A percentile compares a stretch with the other conserved stretches of the same genome.
These are phyloP conservation scores for Trifolium dubium DNA, from an alignment of 306 rosid genomes.

Conservation along the genomic window DNA sequence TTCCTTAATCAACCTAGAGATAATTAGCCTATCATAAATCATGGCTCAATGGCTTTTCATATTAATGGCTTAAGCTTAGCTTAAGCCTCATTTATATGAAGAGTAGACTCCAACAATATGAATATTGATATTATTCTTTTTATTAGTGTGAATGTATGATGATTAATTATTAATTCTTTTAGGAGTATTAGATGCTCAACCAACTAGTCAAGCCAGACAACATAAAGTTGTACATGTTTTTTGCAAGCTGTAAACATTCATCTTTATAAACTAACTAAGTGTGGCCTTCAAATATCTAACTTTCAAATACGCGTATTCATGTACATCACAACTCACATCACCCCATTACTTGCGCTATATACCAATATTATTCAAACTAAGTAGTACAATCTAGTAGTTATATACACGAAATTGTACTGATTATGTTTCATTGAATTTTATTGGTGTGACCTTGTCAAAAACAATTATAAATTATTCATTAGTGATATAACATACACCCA, in stretches of 20 bases:
- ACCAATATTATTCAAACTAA: conserved; percentile 18
- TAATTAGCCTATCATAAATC: not conserved
- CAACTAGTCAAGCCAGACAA: conserved; percentile 37
- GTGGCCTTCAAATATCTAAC: conserved; percentile 28
- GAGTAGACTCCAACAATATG: conserved; percentile 21
- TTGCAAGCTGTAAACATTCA: conserved; percentile 47
- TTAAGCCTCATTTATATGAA: not conserved
- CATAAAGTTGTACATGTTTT: conserved; percentile 25
- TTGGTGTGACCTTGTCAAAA: conserved; percentile 36
- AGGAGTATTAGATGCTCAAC: conserved; percentile 41
- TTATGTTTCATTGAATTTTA: not conserved
- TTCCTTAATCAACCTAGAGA: not conserved
- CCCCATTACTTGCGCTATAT: conserved; percentile 37
- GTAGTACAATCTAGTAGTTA: not conserved
- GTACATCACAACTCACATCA: conserved; percentile 21
- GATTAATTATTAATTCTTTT: not conserved
- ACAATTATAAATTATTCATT: conserved; percentile 26
- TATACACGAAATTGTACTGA: not conserved
- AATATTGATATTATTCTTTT: conserved; percentile 7
- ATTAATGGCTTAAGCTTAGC: not conserved
- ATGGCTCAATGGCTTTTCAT: conserved; percentile 2
- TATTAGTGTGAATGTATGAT: not conserved
- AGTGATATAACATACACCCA: conserved; percentile 40
- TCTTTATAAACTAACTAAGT: conserved; percentile 29
- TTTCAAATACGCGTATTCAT: conserved; percentile 43